Evolutionary conservation across 139 green algal genomes (phyloP).

Genomic region (Picochlorum costavermella): DNA sequence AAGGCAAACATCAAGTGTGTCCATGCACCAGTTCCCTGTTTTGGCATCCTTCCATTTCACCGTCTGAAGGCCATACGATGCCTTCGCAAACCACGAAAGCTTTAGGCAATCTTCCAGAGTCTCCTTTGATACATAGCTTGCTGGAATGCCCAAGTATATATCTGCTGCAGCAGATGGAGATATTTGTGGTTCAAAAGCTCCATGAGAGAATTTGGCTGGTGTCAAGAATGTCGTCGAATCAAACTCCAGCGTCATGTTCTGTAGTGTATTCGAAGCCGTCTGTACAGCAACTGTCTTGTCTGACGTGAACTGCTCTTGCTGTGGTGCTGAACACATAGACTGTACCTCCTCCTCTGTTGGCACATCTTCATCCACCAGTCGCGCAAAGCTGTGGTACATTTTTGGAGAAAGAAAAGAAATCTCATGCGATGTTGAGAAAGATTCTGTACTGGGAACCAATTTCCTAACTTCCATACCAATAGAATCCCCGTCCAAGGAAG

Average conservation of each 20-base stretch:
- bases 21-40: not conserved
- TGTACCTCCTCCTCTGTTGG: not conserved
- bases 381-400: constrained; percentile 6
- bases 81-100: constrained; percentile 21
- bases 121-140: not conserved
- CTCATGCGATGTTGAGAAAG: not conserved
- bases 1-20: not conserved
- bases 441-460: no score
- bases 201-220: not conserved
- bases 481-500: no score
- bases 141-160: not conserved
- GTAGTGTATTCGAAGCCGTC: no score
- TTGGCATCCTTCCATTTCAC: constrained; percentile 20
- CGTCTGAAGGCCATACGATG: constrained; percentile 25
- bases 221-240: not conserved
- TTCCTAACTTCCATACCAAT: no score
- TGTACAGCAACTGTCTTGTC: no score
- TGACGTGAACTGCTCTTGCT: no score
- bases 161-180: not conserved
- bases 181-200: not conserved
- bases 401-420: not conserved
- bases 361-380: not conserved
- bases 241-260: no score
- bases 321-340: no score
- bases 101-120: constrained; percentile 7